Evolutionary conservation across 306 rosid genomes (phyloP).

Genomic region (Quillaja saponaria): DNA sequence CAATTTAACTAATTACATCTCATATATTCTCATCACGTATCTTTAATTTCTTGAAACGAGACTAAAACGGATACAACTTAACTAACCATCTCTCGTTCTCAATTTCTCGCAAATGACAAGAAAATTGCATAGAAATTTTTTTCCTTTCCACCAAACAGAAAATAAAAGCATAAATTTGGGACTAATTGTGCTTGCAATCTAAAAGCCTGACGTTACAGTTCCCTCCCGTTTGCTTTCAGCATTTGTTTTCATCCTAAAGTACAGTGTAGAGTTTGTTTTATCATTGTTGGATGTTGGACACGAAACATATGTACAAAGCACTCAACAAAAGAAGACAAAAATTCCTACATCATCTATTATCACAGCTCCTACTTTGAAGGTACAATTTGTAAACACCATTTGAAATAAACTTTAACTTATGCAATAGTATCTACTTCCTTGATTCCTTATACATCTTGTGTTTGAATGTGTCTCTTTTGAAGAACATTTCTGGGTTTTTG

Average conservation of each 20-base stretch:
- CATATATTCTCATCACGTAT: too few species aligned
- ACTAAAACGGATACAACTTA: too few species aligned
- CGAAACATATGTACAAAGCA: constrained; percentile 28
- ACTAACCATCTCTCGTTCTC: too few species aligned
- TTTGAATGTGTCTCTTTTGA: constrained; percentile 16
- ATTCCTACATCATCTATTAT: constrained; percentile 30
- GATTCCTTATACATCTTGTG: constrained; percentile 10
- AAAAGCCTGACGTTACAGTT: constrained; percentile 10
- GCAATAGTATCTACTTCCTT: constrained; percentile 11
- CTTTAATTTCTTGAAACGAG: too few species aligned
- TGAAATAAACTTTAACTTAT: not conserved
- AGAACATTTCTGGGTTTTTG: constrained; percentile 28
- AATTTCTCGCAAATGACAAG: too few species aligned
- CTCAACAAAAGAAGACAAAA: constrained; percentile 25
- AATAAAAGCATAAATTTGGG: too few species aligned
- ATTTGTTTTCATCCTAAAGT: not conserved
- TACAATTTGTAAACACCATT: constrained; percentile 15
- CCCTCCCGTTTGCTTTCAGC: constrained; percentile 32
- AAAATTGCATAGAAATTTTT: too few species aligned
- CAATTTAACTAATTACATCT: too few species aligned
- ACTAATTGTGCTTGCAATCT: too few species aligned
- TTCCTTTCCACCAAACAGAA: too few species aligned
- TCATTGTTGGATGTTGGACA: constrained; percentile 21
- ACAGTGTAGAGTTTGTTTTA: constrained; percentile 14
- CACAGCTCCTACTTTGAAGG: not conserved